phyloP scores from a whole-genome alignment of 768 basidiomycete genomes.

The Boletales sp. region DNA sequence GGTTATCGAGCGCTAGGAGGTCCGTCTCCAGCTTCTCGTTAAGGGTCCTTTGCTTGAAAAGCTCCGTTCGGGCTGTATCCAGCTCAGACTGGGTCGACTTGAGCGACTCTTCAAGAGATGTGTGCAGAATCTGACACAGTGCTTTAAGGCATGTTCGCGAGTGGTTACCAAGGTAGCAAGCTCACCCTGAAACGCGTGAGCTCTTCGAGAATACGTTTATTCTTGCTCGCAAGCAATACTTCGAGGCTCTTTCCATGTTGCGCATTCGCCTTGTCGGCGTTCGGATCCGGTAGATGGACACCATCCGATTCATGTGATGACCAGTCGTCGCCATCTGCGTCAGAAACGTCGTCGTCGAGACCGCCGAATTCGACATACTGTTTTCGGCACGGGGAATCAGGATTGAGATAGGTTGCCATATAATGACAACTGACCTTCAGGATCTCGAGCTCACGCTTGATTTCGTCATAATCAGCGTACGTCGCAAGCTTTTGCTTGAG shows the following conservation, averaged over 20 bases:
- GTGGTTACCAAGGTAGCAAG: neutral
- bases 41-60: constrained; percentile 72
- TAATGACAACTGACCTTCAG: constrained; percentile 70
- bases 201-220: constrained; percentile 88
- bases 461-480: constrained; percentile 89
- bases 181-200: constrained; percentile 84
- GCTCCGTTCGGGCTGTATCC: constrained; percentile 53
- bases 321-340: constrained; percentile 55
- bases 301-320: constrained; percentile 43
- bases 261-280: constrained; percentile 76
- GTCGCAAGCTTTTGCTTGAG: constrained; percentile 67
- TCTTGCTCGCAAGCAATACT: constrained; percentile 87
- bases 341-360: constrained; percentile 55
- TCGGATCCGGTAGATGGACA: constrained; percentile 80
- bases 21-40: constrained; percentile 94
- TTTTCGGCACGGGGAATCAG: neutral
- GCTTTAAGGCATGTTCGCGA: neutral
- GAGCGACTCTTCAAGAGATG: constrained; percentile 73
- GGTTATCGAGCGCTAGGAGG: constrained; percentile 74
- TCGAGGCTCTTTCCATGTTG: constrained; percentile 84
- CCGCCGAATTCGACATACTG: constrained; percentile 97
- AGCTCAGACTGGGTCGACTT: constrained; percentile 56
- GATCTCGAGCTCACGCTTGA: constrained; percentile 96
- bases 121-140: constrained; percentile 64
- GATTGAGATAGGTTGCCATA: neutral